Conservation (phyloP, 129 eudicot genomes). For the Helianthus tuberosus region DNA sequence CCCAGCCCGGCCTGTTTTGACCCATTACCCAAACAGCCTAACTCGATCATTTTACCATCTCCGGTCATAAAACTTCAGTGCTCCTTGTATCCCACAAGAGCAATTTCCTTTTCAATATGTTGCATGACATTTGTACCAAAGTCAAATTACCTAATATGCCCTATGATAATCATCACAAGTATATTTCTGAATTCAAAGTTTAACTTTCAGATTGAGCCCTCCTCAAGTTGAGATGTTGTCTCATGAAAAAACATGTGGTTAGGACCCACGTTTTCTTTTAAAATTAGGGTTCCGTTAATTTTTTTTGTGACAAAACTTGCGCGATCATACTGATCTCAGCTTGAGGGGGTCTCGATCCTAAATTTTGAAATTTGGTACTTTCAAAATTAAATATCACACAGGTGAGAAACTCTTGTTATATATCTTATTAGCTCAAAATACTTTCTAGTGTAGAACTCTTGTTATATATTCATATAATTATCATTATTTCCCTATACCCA, state of each 20-base stretch:
- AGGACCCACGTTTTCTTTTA: too few species aligned
- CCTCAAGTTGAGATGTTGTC: background rate
- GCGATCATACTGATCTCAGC: background rate
- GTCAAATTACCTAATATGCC: background rate
- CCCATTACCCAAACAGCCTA: background rate
- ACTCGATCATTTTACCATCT: background rate
- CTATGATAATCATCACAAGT: background rate
- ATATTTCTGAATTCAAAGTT: background rate
- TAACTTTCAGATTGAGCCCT: background rate
- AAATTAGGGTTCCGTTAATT: too few species aligned
- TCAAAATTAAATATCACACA: too few species aligned
- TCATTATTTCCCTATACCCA: constrained; percentile 4
- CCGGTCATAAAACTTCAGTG: background rate
- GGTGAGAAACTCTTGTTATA: too few species aligned
- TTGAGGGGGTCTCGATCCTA: background rate
- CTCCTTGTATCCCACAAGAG: background rate
- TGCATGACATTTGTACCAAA: background rate
- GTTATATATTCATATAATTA: background rate
- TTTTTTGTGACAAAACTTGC: background rate
- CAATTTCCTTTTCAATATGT: background rate
- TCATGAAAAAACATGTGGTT: background rate
- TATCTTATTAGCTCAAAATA: background rate
- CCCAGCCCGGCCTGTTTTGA: background rate
- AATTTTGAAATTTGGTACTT: background rate
- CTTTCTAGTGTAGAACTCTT: background rate